Evolutionary conservation across 108 stramenopile species (phyloP).

Genomic region (Discostella pseudostelligera): DNA sequence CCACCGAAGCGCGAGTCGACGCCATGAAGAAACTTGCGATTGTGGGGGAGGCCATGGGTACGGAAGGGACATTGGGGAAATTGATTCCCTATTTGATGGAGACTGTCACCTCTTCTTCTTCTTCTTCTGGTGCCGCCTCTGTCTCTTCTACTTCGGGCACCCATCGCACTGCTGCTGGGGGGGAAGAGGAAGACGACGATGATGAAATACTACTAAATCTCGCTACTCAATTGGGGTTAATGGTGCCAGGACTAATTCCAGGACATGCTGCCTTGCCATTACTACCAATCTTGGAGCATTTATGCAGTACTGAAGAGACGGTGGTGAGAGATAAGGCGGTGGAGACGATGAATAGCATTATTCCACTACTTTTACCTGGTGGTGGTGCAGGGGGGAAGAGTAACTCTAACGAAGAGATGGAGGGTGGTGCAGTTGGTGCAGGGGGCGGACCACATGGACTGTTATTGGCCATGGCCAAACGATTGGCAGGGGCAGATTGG

Average conservation of each 20-base stretch:
- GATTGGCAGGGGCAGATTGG: slow-evolving; percentile 91
- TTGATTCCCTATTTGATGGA: slow-evolving; percentile 69
- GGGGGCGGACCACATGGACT: slow-evolving; percentile 22
- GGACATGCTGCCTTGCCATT: slow-evolving; percentile 55
- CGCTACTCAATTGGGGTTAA: slow-evolving; percentile 65
- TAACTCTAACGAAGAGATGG: no score
- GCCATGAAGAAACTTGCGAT: slow-evolving; percentile 84
- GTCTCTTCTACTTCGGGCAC: no score
- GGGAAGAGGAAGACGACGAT: slow-evolving; percentile 43
- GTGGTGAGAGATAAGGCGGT: slow-evolving; percentile 92
- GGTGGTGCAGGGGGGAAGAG: no score
- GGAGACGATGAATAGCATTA: slow-evolving; percentile 61
- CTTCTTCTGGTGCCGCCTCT: no score
- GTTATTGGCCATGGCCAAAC: slow-evolving; percentile 71
- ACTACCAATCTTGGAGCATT: slow-evolving; percentile 87
- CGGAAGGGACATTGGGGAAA: slow-evolving; percentile 46
- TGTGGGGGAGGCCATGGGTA: slow-evolving; percentile 78
- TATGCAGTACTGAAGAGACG: slow-evolving; percentile 94
- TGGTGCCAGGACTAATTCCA: slow-evolving; percentile 73
- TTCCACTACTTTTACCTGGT: slow-evolving; percentile 37
- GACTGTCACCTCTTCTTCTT: slow-evolving; percentile 30
- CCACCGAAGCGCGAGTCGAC: slow-evolving; percentile 78
- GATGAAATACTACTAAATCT: slow-evolving; percentile 80
- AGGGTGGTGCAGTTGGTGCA: no score
- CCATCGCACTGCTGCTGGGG: no score